These are phyloP conservation scores for Lodderomyces oxycetoniae DNA, from an alignment of 1,139 yeast genomes.

Conservation along the genomic window DNA sequence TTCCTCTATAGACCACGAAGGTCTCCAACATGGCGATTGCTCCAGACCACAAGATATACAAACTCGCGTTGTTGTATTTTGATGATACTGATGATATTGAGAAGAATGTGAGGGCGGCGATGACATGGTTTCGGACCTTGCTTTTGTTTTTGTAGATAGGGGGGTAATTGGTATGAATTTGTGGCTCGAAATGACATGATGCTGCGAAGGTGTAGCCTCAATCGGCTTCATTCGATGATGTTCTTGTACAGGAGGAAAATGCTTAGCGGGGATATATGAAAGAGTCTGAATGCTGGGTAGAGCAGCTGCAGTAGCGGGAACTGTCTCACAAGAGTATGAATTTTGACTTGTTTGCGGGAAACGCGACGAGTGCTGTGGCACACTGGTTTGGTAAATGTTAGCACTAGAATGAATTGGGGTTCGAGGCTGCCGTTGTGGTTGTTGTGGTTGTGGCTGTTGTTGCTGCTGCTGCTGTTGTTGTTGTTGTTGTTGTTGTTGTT, in stretches of 20 bases:
- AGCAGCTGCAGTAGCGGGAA: too few species aligned
- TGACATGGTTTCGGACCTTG: conserved; percentile 22
- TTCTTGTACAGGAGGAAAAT: too few species aligned
- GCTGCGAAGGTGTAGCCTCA: too few species aligned
- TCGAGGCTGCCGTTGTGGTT: conserved; percentile 4
- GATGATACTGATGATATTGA: conserved; percentile 12
- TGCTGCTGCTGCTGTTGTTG: conserved; percentile 1
- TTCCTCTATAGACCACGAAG: conserved; percentile 83
- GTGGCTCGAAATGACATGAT: conserved; percentile 15
- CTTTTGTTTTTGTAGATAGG: conserved; percentile 31
- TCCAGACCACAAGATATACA: conserved; percentile 91
- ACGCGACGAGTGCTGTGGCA: background rate
- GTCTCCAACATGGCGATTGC: conserved; percentile 98
- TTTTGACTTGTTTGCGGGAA: background rate
- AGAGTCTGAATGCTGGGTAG: too few species aligned
- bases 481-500: conserved; percentile 9
- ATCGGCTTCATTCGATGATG: too few species aligned
- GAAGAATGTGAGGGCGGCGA: conserved; percentile 2
- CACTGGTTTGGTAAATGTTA: conserved; percentile 1
- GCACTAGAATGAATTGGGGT: conserved; percentile 4
- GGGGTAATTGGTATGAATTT: conserved; percentile 40
- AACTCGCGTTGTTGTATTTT: conserved; percentile 39
- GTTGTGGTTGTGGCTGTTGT: conserved; percentile 6
- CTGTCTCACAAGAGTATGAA: too few species aligned
- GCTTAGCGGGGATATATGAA: too few species aligned